Percentiles rank a stretch among this genome's conserved stretches.
phyloP scores from a whole-genome alignment of 2,329 filamentous ascomycete genomes.

The Phaeomoniella chlamydospora region DNA sequence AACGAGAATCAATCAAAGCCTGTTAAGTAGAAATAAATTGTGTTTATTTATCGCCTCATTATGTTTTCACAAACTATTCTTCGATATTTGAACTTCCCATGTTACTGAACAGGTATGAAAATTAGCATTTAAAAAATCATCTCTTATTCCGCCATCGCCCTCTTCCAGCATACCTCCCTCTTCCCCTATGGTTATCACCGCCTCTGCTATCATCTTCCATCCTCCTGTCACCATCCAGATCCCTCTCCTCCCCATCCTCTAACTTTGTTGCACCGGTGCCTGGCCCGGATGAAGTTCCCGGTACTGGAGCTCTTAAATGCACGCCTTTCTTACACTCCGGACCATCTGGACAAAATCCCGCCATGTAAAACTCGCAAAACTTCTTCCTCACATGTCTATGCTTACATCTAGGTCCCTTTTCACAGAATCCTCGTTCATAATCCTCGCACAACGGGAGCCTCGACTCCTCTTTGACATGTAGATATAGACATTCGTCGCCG shows the following conservation, averaged over 20 bases:
- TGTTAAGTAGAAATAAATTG: too few species aligned
- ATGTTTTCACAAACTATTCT: too few species aligned
- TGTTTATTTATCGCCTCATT: too few species aligned
- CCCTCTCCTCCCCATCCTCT: constrained; percentile 3
- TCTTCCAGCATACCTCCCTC: constrained; percentile 10
- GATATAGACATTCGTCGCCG: constrained; percentile 89
- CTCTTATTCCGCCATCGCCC: constrained; percentile 1
- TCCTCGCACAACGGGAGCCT: constrained; percentile 71
- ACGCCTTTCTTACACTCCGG: constrained; percentile 60
- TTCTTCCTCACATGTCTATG: constrained; percentile 77
- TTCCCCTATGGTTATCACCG: constrained; percentile 9
- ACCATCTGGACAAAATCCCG: constrained; percentile 88
- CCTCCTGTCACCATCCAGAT: constrained; percentile 5
- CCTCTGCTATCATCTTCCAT: constrained; percentile 7
- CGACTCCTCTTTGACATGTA: constrained; percentile 74
- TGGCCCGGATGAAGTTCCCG: neutral
- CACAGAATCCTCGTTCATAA: constrained; percentile 91
- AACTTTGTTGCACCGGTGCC: constrained; percentile 1
- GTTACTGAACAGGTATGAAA: too few species aligned
- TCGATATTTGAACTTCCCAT: too few species aligned
- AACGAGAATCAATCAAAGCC: too few species aligned
- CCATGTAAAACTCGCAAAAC: constrained; percentile 73
- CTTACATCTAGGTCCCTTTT: constrained; percentile 70
- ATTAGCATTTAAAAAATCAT: neutral
- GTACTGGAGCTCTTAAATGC: constrained; percentile 32